phyloP scores from a whole-genome alignment of 108 stramenopile species.

The Licmophora abbreviata region DNA sequence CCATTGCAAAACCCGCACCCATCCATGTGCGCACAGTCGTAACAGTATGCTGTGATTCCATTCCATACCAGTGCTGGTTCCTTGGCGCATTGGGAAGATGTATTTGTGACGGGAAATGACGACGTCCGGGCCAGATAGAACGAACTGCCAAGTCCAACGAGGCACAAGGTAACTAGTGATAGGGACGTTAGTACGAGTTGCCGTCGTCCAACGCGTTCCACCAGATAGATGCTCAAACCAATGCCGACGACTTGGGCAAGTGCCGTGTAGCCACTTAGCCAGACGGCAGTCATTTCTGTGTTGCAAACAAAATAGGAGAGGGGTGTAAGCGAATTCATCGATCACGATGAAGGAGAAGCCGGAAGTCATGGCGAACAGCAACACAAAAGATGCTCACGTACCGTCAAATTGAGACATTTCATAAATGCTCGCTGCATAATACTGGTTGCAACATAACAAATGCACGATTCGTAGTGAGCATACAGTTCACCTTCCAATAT shows the following conservation, averaged over 20 bases:
- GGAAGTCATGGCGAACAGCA: conserved; percentile 1
- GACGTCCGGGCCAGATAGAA: conserved; percentile 48
- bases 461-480: too few species aligned
- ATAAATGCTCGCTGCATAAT: conserved; percentile 82
- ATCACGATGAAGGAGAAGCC: background rate
- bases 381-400: background rate
- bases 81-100: conserved; percentile 17
- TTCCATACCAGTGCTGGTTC: conserved; percentile 46
- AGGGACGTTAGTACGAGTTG: conserved; percentile 46
- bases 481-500: too few species aligned
- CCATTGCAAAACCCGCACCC: conserved; percentile 60
- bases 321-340: background rate
- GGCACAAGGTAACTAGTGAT: conserved; percentile 33
- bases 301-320: too few species aligned
- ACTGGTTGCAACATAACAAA: conserved; percentile 5
- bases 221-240: conserved; percentile 47
- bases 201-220: conserved; percentile 68
- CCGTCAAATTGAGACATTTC: conserved; percentile 77
- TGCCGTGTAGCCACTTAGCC: conserved; percentile 73
- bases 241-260: conserved; percentile 75
- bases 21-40: conserved; percentile 49
- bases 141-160: conserved; percentile 49
- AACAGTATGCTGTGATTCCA: conserved; percentile 56
- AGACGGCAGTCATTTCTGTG: conserved; percentile 52
- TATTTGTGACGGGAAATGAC: conserved; percentile 14